A percentile compares a stretch with the other conserved stretches of the same genome.
These are phyloP conservation scores for Penicillium egyptiacum DNA, from an alignment of 495 filamentous ascomycete species.

Conservation along the genomic window DNA sequence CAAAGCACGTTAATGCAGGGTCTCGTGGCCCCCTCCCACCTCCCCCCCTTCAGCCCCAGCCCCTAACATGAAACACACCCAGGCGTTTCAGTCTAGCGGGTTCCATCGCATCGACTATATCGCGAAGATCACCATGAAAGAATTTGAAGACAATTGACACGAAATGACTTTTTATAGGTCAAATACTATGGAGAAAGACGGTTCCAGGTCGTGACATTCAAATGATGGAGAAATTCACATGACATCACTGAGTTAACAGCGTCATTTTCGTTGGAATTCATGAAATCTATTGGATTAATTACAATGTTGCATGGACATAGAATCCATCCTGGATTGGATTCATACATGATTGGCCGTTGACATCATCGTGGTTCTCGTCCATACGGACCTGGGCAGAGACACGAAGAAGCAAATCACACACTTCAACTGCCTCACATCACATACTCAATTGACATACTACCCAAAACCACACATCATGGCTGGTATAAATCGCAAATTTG, in stretches of 20 bases:
- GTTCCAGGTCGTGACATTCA: neutral
- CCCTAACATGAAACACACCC: constrained; percentile 24
- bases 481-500: constrained; percentile 10
- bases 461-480: constrained; percentile 14
- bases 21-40: too few species aligned
- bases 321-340: neutral
- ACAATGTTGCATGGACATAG: too few species aligned
- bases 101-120: neutral
- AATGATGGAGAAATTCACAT: neutral
- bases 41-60: constrained; percentile 8
- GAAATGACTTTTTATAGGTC: neutral
- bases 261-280: neutral
- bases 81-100: neutral
- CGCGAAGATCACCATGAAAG: neutral
- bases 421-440: neutral
- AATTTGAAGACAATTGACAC: neutral
- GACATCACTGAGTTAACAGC: neutral
- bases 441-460: neutral
- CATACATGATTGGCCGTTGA: neutral
- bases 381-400: neutral
- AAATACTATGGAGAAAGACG: neutral
- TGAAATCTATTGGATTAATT: neutral
- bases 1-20: constrained; percentile 21
- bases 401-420: neutral
- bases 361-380: constrained; percentile 1